A percentile compares a stretch with the other conserved stretches of the same genome.
Evolutionary conservation across 768 basidiomycete species (phyloP).

Genomic region (Hygrophorus pudorinus): DNA sequence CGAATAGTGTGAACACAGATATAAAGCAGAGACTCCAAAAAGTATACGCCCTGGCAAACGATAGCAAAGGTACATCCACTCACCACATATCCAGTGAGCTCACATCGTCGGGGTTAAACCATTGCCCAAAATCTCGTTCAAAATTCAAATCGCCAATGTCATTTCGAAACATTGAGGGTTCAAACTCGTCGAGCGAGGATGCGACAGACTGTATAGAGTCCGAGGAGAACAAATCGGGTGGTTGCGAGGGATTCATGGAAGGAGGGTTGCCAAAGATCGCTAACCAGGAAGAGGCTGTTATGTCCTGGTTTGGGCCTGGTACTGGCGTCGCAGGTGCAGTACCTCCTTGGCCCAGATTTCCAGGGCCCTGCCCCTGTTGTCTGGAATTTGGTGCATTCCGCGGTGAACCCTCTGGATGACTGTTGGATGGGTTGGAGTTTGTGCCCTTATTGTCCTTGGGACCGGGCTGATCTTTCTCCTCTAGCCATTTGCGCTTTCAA

Average conservation of each 20-base stretch:
- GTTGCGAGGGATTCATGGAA: conserved; percentile 1
- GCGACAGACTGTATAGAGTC: conserved; percentile 40
- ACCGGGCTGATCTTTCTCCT: conserved; percentile 17
- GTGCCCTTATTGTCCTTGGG: conserved; percentile 16
- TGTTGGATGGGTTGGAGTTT: conserved; percentile 21
- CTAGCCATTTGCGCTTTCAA: too few relatives aligned
- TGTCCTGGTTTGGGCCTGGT: conserved; percentile 11
- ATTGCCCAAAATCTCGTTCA: conserved; percentile 67
- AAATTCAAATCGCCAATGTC: conserved; percentile 54
- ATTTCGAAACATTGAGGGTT: conserved; percentile 29
- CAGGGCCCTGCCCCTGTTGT: not conserved
- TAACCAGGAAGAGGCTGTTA: conserved; percentile 19
- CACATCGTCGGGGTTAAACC: conserved; percentile 55
- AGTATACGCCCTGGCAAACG: not conserved
- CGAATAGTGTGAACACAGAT: not conserved
- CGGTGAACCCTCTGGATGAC: conserved; percentile 29
- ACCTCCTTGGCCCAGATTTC: conserved; percentile 5
- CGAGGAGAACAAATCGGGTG: conserved; percentile 13
- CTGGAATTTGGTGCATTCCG: conserved; percentile 26
- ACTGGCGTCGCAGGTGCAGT: conserved; percentile 22
- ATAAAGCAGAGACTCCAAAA: conserved; percentile 1
- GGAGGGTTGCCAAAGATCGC: conserved; percentile 15
- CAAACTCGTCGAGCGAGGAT: conserved; percentile 32
- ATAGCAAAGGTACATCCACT: conserved; percentile 1
- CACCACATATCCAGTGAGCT: conserved; percentile 24